Conservation (phyloP, 768 basidiomycete species). For the Wakefieldia striispora region DNA sequence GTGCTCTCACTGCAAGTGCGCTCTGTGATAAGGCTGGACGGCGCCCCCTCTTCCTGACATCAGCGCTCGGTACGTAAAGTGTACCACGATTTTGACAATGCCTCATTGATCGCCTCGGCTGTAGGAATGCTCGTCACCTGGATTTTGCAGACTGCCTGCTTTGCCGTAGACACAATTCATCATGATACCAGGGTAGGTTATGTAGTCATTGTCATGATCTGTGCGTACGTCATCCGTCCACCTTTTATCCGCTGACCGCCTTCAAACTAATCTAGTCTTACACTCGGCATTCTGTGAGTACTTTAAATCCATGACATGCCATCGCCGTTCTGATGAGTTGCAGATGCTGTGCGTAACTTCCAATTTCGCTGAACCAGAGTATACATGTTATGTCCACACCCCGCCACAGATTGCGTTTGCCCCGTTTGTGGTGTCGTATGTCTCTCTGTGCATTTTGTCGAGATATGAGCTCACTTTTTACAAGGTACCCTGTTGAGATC, state of each 20-base stretch:
- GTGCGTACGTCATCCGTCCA: constrained; percentile 6
- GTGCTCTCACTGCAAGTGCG: constrained; percentile 46
- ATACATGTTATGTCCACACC: not conserved
- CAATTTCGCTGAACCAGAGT: not conserved
- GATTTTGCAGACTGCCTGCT: constrained; percentile 36
- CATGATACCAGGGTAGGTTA: constrained; percentile 32
- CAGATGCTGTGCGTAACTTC: constrained; percentile 29
- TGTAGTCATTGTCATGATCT: constrained; percentile 47
- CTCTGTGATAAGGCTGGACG: constrained; percentile 49
- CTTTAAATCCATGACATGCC: not conserved
- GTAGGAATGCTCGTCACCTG: constrained; percentile 40
- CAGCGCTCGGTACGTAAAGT: constrained; percentile 37
- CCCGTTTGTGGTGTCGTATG: constrained; percentile 36
- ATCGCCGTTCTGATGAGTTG: not conserved
- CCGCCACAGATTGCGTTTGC: constrained; percentile 32
- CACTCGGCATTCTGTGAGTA: constrained; percentile 36
- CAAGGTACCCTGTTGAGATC: constrained; percentile 39
- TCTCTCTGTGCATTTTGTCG: not conserved
- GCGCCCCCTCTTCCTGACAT: constrained; percentile 47
- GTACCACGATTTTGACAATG: constrained; percentile 22
- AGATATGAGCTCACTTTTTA: not conserved
- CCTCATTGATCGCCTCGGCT: constrained; percentile 32
- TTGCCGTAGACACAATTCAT: constrained; percentile 22
- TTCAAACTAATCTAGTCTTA: constrained; percentile 26
- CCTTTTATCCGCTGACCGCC: not conserved